phyloP scores from a whole-genome alignment of 2,329 filamentous ascomycete genomes.

The Colletotrichum navitas region DNA sequence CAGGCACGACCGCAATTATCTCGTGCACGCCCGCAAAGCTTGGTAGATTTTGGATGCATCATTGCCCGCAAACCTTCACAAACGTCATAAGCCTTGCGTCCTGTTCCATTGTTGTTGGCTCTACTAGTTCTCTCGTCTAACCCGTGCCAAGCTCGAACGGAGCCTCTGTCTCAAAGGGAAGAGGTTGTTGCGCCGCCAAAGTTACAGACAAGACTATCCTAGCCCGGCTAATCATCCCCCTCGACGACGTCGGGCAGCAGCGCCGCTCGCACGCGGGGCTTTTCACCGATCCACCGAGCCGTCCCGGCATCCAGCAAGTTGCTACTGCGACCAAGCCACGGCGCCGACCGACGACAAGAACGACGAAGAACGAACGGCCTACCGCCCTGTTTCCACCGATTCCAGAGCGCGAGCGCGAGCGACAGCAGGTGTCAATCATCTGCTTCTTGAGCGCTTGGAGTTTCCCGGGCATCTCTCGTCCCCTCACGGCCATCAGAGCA shows the following conservation, averaged over 20 bases:
- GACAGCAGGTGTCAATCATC: neutral
- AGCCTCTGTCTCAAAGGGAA: slow-evolving; percentile 29
- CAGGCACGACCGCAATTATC: neutral
- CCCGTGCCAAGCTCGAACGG: slow-evolving; percentile 9
- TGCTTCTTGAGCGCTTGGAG: slow-evolving; percentile 16
- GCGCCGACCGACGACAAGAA: slow-evolving; percentile 4
- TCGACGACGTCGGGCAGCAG: neutral
- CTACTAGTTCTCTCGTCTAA: slow-evolving; percentile 12
- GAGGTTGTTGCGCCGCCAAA: slow-evolving; percentile 26
- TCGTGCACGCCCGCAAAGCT: slow-evolving; percentile 32
- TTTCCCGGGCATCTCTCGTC: slow-evolving; percentile 23
- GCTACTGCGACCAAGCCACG: slow-evolving; percentile 14
- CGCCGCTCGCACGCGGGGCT: neutral
- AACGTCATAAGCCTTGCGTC: slow-evolving; percentile 17
- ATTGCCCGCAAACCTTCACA: slow-evolving; percentile 16
- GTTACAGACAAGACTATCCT: slow-evolving; percentile 9
- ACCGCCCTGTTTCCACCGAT: neutral
- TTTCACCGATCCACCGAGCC: slow-evolving; percentile 7
- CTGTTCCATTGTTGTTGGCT: slow-evolving; percentile 10
- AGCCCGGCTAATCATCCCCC: neutral
- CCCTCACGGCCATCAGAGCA: slow-evolving; percentile 3
- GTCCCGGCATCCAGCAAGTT: neutral
- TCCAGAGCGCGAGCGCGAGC: neutral
- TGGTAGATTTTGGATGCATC: slow-evolving; percentile 36
- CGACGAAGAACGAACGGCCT: neutral